Evolutionary conservation across 1,284 basidiomycete genomes (phyloP), one percentile per base, ranked within the genome.

Genomic region (Malassezia yamatoensis): DNA sequence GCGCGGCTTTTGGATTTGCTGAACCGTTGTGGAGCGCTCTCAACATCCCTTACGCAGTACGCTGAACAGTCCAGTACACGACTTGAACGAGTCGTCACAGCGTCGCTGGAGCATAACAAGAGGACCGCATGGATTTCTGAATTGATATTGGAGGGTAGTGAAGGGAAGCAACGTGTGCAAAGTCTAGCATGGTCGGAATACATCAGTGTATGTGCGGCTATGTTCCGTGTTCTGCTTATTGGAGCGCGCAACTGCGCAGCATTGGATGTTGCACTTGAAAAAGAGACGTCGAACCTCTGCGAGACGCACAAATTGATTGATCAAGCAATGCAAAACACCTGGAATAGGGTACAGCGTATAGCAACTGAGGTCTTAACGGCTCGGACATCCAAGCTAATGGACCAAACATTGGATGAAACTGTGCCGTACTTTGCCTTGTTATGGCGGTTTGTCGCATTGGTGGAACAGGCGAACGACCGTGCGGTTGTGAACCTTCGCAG

Each of bases 401-500:
- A 80, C 7, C 79, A 96, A 18, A 78, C 83, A 32, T 76, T 96
- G 38, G 76, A 79, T 1, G 81, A 83, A 35, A 98, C 96, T 78
- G 79, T 89, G 38, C 80, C 80, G 24, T 78, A 96, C 52, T 94
- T 91, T 79, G 83, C 85, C 58, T 81, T 83, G 62, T 85, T 85
- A 11, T 96, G 90, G 90, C 77, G 81, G 39, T 96, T 96, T 69
- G 88, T 96, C 21, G 80, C 93, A 9, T 80, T 80, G 56, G 89
- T 86, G 63, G 93, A 98, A 75, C 81, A 83, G 21, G 79, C 93
- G 29, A 88, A 85, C 62, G 81, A 84, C 49, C 80, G 86, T 59
- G 94, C 96, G 88, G 88, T 96, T 58, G 87, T 93, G 44, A 86
- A 88, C 5, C 77, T 98, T 24, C 80, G 91, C 41, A 60, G 61